These are phyloP conservation scores for Acanthamoeba rhysodes DNA, from an alignment of 208 protist genomes.

Conservation along the genomic window DNA sequence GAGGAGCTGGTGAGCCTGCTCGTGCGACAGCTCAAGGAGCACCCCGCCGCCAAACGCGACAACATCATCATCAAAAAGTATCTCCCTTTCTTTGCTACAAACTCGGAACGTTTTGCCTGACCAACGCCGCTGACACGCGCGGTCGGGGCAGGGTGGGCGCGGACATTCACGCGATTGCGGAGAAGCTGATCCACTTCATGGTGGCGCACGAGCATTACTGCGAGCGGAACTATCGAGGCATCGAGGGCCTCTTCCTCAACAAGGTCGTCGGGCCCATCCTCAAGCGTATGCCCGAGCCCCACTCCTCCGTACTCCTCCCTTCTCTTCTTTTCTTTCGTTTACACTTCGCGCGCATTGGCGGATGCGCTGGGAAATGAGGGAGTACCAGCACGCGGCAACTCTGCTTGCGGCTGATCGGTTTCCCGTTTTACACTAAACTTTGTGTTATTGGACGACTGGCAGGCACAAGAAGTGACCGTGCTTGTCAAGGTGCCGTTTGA, in stretches of 20 bases:
- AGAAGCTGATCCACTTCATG: constrained; percentile 62
- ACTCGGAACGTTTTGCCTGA: background rate
- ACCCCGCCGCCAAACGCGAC: background rate
- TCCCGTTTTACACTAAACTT: background rate
- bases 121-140: background rate
- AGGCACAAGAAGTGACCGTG: constrained; percentile 10
- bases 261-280: constrained; percentile 52
- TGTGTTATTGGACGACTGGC: background rate
- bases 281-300: constrained; percentile 25
- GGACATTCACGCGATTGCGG: constrained; percentile 6
- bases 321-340: background rate
- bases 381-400: background rate
- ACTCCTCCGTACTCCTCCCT: background rate
- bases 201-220: constrained; percentile 42
- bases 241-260: constrained; percentile 37
- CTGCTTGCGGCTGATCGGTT: background rate
- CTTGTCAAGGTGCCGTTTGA: background rate
- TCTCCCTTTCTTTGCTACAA: background rate
- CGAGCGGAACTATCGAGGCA: constrained; percentile 51
- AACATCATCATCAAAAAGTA: background rate
- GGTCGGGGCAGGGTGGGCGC: background rate
- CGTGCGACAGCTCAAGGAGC: constrained; percentile 48
- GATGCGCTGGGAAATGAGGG: too few species aligned
- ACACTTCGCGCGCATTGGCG: background rate
- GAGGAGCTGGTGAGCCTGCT: background rate